Base-by-base conservation (phyloP, 192 early-diverging fungal genomes). In the Dimargaris cristalligena region DNA sequence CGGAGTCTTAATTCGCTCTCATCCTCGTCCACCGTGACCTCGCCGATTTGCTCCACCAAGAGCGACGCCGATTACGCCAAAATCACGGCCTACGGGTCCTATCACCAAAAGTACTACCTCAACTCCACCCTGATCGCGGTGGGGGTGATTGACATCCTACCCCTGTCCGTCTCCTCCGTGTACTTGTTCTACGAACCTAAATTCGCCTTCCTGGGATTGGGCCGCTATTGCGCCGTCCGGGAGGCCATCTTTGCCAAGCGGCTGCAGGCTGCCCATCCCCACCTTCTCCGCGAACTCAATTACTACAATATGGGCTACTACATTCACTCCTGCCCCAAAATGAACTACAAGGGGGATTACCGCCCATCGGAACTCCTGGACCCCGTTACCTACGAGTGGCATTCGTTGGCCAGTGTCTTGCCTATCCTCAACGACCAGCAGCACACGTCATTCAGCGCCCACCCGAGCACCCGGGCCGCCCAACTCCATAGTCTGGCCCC, bases 261-360 rank as follows among this genome's bases (percentile, higher is more conserved):
- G 30, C 63, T 91, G 23, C 52, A 50, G 23, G 60, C 52, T 34
- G 51, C 68, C 25, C 52, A 67, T 16, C 55, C 55, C 8, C 13
- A 14, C 30, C 62, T 64, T 10, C 66, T 75, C 0, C 63, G 69
- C 20, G 67, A 75, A 0, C 68, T 92, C 22, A 58, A 74, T 35
- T 91, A 82, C 69, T 98, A 98, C 67, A 92, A 92, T 65, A 87
- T 96, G 86, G 94, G 94, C 1, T 94, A 81, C 67, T 98, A 89
- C 64, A 88, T 98, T 45, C 91, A 93, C 46, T 73, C 74, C 14
- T 96, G 92, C 62, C 73, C 65, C 29, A 96, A 98, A 66, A 98
- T 98, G 95, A 72, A 74, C 2, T 98, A 98, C 70, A 98, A 98
- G 66, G 87, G 78, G 6, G 82, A 89, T 44, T 94, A 85, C 72